Conservation (phyloP, 2,329 filamentous ascomycete species). For the Aspergillus aculeatus region DNA sequence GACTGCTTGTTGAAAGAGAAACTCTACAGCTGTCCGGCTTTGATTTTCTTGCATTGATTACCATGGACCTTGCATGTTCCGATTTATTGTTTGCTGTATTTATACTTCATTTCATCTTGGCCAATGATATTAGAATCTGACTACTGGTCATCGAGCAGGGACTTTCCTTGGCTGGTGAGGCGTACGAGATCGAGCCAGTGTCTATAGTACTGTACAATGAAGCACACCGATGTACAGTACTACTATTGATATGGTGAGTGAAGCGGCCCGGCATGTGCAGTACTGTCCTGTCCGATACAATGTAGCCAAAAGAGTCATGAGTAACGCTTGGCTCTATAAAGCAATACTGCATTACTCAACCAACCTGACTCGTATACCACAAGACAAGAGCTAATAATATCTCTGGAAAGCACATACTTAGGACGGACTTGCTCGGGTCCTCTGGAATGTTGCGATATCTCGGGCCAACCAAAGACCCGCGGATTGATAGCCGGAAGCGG, state of each 20-base stretch:
- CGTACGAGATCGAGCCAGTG: too few relatives aligned
- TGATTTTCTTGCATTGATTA: slow-evolving; percentile 11
- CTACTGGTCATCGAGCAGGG: not conserved
- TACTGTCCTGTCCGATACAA: too few relatives aligned
- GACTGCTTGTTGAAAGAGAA: not conserved
- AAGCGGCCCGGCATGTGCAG: not conserved
- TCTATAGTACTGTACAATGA: too few relatives aligned
- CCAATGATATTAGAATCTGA: slow-evolving; percentile 21
- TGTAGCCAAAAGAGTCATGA: not conserved
- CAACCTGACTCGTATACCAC: not conserved
- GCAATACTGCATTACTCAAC: not conserved
- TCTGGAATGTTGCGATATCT: slow-evolving; percentile 3
- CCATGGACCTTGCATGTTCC: slow-evolving; percentile 26
- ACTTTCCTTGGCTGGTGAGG: not conserved
- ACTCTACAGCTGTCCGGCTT: slow-evolving; percentile 6
- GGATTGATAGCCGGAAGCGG: slow-evolving; percentile 2
- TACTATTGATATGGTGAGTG: too few relatives aligned
- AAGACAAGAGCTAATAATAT: not conserved
- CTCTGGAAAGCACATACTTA: not conserved
- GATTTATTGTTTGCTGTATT: slow-evolving; percentile 32
- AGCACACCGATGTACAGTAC: not conserved
- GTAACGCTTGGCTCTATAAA: not conserved
- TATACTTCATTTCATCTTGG: slow-evolving; percentile 26
- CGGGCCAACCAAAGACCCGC: slow-evolving; percentile 5
- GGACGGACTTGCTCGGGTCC: not conserved